phyloP scores from a whole-genome alignment of 108 stramenopile species.

The Aurantiochytrium sp. region DNA sequence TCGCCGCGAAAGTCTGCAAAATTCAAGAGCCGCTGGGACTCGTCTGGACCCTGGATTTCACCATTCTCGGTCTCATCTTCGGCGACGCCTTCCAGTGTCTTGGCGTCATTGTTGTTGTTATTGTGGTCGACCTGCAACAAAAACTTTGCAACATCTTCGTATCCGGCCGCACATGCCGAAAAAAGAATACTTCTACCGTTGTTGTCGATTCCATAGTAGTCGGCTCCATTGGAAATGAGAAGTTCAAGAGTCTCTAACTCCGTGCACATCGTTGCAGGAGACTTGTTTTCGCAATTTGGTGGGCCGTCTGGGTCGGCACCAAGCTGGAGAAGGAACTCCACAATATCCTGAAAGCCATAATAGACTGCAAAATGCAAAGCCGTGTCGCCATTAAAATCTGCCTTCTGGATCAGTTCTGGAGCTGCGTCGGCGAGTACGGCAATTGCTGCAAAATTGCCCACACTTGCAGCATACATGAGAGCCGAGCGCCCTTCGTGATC shows the following conservation, averaged over 20 bases:
- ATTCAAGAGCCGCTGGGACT: background rate
- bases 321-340: background rate
- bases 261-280: background rate
- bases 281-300: background rate
- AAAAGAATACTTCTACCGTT: conserved; percentile 5
- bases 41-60: background rate
- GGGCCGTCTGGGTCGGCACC: background rate
- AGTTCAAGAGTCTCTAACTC: background rate
- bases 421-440: background rate
- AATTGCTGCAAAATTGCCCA: background rate
- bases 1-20: conserved; percentile 21
- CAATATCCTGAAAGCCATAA: background rate
- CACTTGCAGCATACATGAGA: background rate
- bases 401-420: background rate
- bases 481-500: background rate
- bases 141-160: background rate
- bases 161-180: background rate
- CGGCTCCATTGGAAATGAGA: background rate
- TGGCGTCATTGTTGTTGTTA: background rate
- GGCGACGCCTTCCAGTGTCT: no score
- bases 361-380: background rate
- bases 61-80: no score
- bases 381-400: background rate
- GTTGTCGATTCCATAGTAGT: background rate
- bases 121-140: background rate